Evolutionary conservation across 2,329 filamentous ascomycete genomes (phyloP), one percentile per base, ranked within the genome.

Genomic region (Fusarium devonianum): DNA sequence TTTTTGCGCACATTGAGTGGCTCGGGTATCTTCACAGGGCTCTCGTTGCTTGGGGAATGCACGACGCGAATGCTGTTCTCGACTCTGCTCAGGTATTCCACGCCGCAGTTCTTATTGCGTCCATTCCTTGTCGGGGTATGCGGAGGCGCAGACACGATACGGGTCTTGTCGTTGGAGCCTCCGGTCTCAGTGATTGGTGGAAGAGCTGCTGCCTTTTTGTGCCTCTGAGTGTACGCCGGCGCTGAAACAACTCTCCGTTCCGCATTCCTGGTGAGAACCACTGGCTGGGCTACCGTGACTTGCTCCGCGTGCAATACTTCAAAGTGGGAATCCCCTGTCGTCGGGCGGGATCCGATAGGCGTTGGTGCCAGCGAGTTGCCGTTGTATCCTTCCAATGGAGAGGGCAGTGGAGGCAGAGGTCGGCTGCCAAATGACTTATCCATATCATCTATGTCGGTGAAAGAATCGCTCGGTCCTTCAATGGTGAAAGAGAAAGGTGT

Each of bases 61-160:
- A 84, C 81, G 5, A 84, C 67, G 5, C 80, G 78, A 60, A 84
- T 84, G 1, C 79, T 83, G 38, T 79, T 75, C 47, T 79, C 75
- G 3, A 74, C 73, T 22, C 69, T 72, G 37, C 73, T 71, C 7
- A 82, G 66, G 56, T 76, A 79, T 18, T 78, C 73, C 6, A 81
- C 60, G 10, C 71, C 73, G 11, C 62, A 68, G 29, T 68, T 66
- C 42, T 64, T 65, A n/a, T 74, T 73, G 32, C 55, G 56, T 11
- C 56, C 55, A 34, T 53, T 63, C 52, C 59, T 70, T 11, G 62
- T 59, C n/a, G 64, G 61, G 8, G 68, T 69, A 34, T 73, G 66
- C 10, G 73, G 69, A 12, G 78, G 76, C 8, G 76, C 77, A 9
- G 79, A 81, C 11, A 77, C 76, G 18, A 75, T 74, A 17, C 79